A percentile compares a stretch with the other conserved stretches of the same genome.
Evolutionary conservation across 345 rosid genomes (phyloP).

Genomic region (Melastoma malabathricum): DNA sequence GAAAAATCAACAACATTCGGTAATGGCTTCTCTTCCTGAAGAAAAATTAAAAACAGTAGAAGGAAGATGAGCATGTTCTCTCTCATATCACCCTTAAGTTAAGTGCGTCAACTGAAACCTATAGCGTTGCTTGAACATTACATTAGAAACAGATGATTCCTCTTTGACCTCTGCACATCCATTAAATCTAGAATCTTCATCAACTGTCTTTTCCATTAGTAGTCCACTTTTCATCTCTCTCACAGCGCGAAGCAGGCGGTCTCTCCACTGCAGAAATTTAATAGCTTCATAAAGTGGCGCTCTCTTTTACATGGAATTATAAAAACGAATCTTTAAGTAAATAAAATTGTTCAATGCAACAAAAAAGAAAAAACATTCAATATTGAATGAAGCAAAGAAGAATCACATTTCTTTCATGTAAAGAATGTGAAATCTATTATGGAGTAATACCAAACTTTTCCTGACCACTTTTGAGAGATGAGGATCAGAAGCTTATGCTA

Average conservation of each 20-base stretch:
- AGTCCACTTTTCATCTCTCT: conserved; percentile 57
- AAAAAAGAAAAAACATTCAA: too few relatives aligned
- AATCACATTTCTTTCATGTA: too few relatives aligned
- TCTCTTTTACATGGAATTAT: too few relatives aligned
- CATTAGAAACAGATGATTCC: conserved; percentile 30
- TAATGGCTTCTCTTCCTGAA: conserved; percentile 37
- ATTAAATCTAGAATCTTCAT: conserved; percentile 30
- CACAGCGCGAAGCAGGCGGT: conserved; percentile 60
- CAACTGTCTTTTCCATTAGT: conserved; percentile 28
- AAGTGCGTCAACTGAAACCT: too few relatives aligned
- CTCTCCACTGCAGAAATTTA: conserved; percentile 68
- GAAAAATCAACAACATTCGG: conserved; percentile 23
- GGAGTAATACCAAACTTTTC: too few relatives aligned
- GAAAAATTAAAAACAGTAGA: conserved; percentile 15
- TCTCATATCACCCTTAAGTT: not conserved
- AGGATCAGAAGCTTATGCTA: too few relatives aligned
- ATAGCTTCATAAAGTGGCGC: not conserved
- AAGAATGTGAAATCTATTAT: too few relatives aligned
- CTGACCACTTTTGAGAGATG: too few relatives aligned
- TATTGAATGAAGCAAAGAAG: too few relatives aligned
- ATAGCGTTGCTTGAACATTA: conserved; percentile 7
- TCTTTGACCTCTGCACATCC: conserved; percentile 39
- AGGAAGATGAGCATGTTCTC: not conserved
- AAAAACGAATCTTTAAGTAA: not conserved
- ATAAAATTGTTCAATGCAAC: not conserved